Percentiles rank a stretch among this genome's conserved stretches.
Evolutionary conservation across 2,329 filamentous ascomycete genomes (phyloP).

Genomic region (Paracorniculantispora psalliotae): DNA sequence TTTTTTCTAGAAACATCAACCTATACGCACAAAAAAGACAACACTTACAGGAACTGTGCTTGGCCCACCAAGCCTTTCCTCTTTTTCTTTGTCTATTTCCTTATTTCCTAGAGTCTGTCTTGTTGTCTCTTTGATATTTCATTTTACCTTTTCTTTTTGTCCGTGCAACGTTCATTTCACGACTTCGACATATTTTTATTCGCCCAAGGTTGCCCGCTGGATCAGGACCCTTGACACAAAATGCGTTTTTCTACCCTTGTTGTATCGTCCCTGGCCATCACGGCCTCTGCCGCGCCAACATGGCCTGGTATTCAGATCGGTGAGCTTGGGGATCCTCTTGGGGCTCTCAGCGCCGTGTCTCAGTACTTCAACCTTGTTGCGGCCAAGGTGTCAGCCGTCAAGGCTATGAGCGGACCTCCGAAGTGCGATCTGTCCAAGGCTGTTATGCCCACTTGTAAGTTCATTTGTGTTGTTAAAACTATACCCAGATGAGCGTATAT

Average conservation of each 20-base stretch:
- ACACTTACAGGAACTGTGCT: neutral
- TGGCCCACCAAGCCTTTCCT: conserved; percentile 6
- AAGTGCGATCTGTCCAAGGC: conserved; percentile 52
- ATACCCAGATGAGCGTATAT: neutral
- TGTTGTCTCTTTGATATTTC: conserved; percentile 18
- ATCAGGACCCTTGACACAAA: conserved; percentile 18
- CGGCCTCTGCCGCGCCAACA: conserved; percentile 43
- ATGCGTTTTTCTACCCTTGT: conserved; percentile 50
- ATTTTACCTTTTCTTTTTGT: conserved; percentile 16
- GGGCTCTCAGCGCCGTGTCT: conserved; percentile 44
- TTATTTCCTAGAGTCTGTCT: conserved; percentile 20
- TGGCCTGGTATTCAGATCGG: conserved; percentile 33
- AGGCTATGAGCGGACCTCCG: conserved; percentile 35
- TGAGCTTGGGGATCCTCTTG: conserved; percentile 31
- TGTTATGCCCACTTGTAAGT: conserved; percentile 37
- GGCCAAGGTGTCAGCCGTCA: conserved; percentile 46
- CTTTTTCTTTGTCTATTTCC: conserved; percentile 18
- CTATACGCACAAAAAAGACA: neutral
- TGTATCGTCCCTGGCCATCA: conserved; percentile 39
- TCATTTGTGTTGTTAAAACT: neutral
- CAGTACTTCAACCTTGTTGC: conserved; percentile 59
- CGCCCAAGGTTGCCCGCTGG: neutral
- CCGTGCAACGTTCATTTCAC: neutral
- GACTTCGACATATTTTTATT: neutral
- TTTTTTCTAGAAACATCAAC: neutral